Evolutionary conservation across 805 yeast species (phyloP), one percentile per base, ranked within the genome.

Genomic region (Zygotorulaspora chibaensis): DNA sequence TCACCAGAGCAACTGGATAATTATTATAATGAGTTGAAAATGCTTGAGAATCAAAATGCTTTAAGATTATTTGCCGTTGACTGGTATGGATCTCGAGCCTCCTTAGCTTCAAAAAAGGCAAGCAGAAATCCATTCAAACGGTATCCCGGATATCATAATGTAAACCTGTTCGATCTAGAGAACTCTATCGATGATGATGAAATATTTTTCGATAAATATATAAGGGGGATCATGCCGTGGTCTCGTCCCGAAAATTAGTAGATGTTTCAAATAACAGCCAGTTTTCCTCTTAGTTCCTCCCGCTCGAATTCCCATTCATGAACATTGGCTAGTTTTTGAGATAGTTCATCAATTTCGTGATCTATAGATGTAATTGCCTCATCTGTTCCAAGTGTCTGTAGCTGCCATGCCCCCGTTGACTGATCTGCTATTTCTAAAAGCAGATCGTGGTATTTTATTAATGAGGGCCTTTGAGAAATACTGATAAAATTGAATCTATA

Each of bases 371-470:
- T 74, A 51, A 83, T 75, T 35, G 84, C 84, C 55, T 81, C 81
- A 47, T 76, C 82, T 10, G 83, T 74, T 8, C 86, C 82, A 52
- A 81, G 71, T 49, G 81, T 79, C 55, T 83, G 84, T 65, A 83
- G 68, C 47, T 72, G 72, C 82, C 85, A 83, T 11, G 69, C 66
- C 8, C 78, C 76, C 35, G 76, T 74, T 10, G 75, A 75, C 36
- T 75, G 74, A 29, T 76, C 77, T 25, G 83, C 76, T 34, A 90
- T 76, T 54, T 84, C 87, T 45, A 90, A 69, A 23, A 87, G 70
- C 54, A 76, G 79, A 53, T 84, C 89, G 63, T 89, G 97, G 63
- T 88, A 89, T 65, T 87, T 87, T 68, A 87, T 78, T 61, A 89
- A 72, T 35, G 87, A 73, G 26, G 95, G 91, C 39, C 96, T 76